A percentile compares a stretch with the other conserved stretches of the same genome.
Evolutionary conservation across 2,329 filamentous ascomycete genomes (phyloP).

Genomic region (Cladophialophora immunda): DNA sequence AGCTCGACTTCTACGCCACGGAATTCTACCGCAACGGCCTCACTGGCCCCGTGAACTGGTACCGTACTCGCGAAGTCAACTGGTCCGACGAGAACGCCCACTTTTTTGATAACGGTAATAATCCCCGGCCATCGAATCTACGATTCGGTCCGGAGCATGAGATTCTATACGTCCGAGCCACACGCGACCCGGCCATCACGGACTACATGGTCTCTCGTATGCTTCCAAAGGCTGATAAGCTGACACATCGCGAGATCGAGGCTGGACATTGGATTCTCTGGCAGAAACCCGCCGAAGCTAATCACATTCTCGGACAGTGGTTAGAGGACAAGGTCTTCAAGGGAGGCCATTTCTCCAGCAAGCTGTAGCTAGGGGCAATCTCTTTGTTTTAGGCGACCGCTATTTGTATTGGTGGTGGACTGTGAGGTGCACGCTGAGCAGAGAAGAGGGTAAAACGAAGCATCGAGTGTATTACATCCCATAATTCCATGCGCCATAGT

Average conservation of each 20-base stretch:
- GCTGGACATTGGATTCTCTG: constrained; percentile 84
- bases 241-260: constrained; percentile 72
- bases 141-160: constrained; percentile 33
- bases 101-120: constrained; percentile 33
- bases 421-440: too few relatives aligned
- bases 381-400: neutral
- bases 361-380: constrained; percentile 18
- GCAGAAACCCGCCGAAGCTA: constrained; percentile 75
- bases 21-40: constrained; percentile 77
- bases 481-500: too few relatives aligned
- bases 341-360: constrained; percentile 39
- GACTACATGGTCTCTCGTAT: constrained; percentile 50
- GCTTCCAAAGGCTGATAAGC: constrained; percentile 43
- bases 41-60: constrained; percentile 86
- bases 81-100: constrained; percentile 73
- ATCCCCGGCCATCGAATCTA: constrained; percentile 3
- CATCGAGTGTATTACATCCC: too few relatives aligned
- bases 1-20: constrained; percentile 78
- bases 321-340: constrained; percentile 65
- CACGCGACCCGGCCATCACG: constrained; percentile 71
- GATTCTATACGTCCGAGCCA: constrained; percentile 77
- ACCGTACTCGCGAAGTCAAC: constrained; percentile 77
- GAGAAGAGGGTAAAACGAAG: too few relatives aligned
- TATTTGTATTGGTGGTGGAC: too few relatives aligned
- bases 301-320: constrained; percentile 73